Evolutionary conservation across 768 basidiomycete species (phyloP).

Genomic region (Exidia glandulosa): DNA sequence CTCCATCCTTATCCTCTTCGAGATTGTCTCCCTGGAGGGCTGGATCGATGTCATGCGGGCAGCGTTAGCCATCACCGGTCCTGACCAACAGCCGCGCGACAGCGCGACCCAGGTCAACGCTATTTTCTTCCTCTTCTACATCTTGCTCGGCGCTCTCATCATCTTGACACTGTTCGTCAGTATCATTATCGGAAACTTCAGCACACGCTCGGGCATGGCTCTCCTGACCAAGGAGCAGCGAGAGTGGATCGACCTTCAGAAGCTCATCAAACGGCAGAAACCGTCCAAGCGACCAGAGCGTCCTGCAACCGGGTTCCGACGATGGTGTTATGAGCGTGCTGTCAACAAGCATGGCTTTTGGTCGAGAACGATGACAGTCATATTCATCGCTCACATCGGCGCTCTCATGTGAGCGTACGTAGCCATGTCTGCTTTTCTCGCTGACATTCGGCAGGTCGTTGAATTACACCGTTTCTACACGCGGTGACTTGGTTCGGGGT

Average conservation of each 20-base stretch:
- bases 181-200: slow-evolving; percentile 94
- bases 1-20: slow-evolving; percentile 84
- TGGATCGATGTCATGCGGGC: slow-evolving; percentile 91
- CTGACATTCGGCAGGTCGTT: slow-evolving; percentile 46
- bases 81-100: slow-evolving; percentile 52
- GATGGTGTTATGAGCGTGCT: slow-evolving; percentile 90
- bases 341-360: slow-evolving; percentile 91
- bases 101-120: slow-evolving; percentile 75
- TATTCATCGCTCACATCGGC: slow-evolving; percentile 75
- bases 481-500: slow-evolving; percentile 35
- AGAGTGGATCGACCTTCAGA: slow-evolving; percentile 91
- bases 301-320: slow-evolving; percentile 44
- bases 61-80: slow-evolving; percentile 66
- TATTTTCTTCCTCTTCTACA: slow-evolving; percentile 86
- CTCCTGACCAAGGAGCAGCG: slow-evolving; percentile 77
- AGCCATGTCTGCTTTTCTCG: background rate
- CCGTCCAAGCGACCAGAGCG: slow-evolving; percentile 72
- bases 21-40: slow-evolving; percentile 91
- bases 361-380: slow-evolving; percentile 64
- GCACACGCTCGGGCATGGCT: slow-evolving; percentile 74
- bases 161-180: slow-evolving; percentile 88
- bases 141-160: slow-evolving; percentile 80
- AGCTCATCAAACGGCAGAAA: slow-evolving; percentile 73
- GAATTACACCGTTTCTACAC: slow-evolving; percentile 21
- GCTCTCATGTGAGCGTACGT: slow-evolving; percentile 56